A percentile compares a stretch with the other conserved stretches of the same genome.
Evolutionary conservation across 2,329 filamentous ascomycete species (phyloP).

Genomic region (Penicillium capsulatum): DNA sequence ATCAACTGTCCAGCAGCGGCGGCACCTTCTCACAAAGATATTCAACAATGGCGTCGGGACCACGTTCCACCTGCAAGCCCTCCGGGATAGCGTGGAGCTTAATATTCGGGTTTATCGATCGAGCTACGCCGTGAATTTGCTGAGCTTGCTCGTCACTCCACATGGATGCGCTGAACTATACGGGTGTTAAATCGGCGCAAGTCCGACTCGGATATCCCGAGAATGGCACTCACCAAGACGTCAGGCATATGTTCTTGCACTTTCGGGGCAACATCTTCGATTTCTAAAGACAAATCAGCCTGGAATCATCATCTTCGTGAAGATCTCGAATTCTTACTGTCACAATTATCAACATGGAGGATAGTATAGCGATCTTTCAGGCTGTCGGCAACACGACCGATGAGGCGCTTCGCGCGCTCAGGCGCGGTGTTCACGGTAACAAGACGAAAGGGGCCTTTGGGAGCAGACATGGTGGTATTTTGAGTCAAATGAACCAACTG

Average conservation of each 20-base stretch:
- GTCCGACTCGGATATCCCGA: conserved; percentile 10
- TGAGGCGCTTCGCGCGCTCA: conserved; percentile 59
- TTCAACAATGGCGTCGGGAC: conserved; percentile 43
- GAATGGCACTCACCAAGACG: conserved; percentile 47
- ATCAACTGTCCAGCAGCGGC: conserved; percentile 31
- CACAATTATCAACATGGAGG: conserved; percentile 58
- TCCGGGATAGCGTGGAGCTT: conserved; percentile 43
- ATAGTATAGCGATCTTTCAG: conserved; percentile 63
- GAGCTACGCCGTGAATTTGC: conserved; percentile 37
- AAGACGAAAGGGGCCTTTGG: conserved; percentile 58
- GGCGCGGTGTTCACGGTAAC: conserved; percentile 66
- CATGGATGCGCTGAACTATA: conserved; percentile 60
- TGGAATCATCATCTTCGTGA: too few species aligned
- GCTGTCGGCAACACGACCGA: conserved; percentile 58
- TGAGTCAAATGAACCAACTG: conserved; percentile 3
- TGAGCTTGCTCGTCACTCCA: conserved; percentile 46
- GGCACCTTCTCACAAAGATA: conserved; percentile 42
- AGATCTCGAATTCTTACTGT: conserved; percentile 47
- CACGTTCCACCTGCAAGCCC: conserved; percentile 41
- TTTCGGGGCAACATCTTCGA: conserved; percentile 54
- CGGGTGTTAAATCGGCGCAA: background rate
- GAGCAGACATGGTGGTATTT: conserved; percentile 27
- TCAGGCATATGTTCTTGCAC: conserved; percentile 53
- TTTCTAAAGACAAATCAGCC: conserved; percentile 26
- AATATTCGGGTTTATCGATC: conserved; percentile 36